Percentiles rank a stretch among this genome's conserved stretches.
phyloP scores from a whole-genome alignment of 2,329 filamentous ascomycete species.

The Ceratocystis cubensis region DNA sequence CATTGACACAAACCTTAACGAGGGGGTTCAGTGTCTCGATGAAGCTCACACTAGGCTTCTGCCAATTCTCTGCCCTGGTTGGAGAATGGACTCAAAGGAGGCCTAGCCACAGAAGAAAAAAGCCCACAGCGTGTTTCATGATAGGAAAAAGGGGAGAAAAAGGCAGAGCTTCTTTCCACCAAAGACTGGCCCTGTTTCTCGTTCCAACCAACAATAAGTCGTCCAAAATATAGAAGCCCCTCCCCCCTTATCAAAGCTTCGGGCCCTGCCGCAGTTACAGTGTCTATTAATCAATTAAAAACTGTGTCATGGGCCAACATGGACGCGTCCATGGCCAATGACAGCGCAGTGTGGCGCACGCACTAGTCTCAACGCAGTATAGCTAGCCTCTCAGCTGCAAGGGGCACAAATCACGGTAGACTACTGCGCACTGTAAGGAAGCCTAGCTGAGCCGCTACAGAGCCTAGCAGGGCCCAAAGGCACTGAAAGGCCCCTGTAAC shows the following conservation, averaged over 20 bases:
- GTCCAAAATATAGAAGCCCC: background rate
- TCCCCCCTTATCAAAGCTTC: background rate
- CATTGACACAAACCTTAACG: background rate
- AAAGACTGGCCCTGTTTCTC: no score
- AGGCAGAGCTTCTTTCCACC: background rate
- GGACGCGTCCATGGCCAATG: background rate
- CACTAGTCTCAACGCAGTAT: background rate
- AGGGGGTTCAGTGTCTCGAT: no score
- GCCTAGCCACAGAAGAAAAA: background rate
- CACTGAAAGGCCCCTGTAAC: background rate
- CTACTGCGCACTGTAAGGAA: background rate
- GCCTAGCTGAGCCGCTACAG: background rate
- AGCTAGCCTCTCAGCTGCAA: background rate
- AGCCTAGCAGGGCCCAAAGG: background rate
- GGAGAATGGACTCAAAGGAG: background rate
- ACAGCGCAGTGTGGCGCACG: background rate
- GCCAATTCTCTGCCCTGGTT: background rate
- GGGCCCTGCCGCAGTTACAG: background rate
- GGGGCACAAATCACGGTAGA: background rate
- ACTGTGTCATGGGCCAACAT: background rate
- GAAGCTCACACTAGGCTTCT: background rate
- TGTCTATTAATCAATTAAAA: background rate
- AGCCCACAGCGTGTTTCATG: background rate
- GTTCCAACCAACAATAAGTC: background rate
- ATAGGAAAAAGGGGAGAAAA: background rate